A percentile compares a stretch with the other conserved stretches of the same genome.
Evolutionary conservation across 352 stramenopile species (phyloP).

Genomic region (Lagenidium giganteum): DNA sequence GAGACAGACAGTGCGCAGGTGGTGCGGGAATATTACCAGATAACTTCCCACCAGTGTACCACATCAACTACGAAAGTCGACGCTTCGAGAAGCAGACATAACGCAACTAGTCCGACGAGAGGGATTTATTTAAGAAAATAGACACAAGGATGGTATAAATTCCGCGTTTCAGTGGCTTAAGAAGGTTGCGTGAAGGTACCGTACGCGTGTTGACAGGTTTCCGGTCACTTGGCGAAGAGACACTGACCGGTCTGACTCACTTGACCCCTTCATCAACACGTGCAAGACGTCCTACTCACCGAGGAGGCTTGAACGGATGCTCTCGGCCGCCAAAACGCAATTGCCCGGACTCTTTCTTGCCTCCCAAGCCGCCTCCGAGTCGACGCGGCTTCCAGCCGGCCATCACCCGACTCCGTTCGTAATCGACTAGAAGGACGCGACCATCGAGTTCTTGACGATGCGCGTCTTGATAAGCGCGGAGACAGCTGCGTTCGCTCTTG

Average conservation of each 20-base stretch:
- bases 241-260: background rate
- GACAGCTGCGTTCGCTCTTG: constrained; percentile 42
- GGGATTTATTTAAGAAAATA: too few species aligned
- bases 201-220: constrained; percentile 14
- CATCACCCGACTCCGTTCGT: constrained; percentile 74
- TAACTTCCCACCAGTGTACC: too few species aligned
- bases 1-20: too few species aligned
- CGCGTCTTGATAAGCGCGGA: constrained; percentile 44
- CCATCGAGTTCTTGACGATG: constrained; percentile 57
- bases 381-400: constrained; percentile 75
- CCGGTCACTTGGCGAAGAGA: constrained; percentile 1
- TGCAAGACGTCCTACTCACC: background rate
- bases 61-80: too few species aligned
- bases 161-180: too few species aligned
- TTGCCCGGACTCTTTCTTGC: constrained; percentile 75
- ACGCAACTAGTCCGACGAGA: too few species aligned
- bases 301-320: constrained; percentile 57
- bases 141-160: too few species aligned
- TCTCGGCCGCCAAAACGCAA: constrained; percentile 77
- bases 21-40: too few species aligned
- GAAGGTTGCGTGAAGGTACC: constrained; percentile 14
- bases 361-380: constrained; percentile 72
- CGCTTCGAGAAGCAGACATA: too few species aligned
- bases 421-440: constrained; percentile 65
- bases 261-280: constrained; percentile 12